Percentiles rank a stretch among this genome's conserved stretches.
These are phyloP conservation scores for Saccharomycopsis sp. DNA, from an alignment of 805 yeast genomes.

Conservation along the genomic window DNA sequence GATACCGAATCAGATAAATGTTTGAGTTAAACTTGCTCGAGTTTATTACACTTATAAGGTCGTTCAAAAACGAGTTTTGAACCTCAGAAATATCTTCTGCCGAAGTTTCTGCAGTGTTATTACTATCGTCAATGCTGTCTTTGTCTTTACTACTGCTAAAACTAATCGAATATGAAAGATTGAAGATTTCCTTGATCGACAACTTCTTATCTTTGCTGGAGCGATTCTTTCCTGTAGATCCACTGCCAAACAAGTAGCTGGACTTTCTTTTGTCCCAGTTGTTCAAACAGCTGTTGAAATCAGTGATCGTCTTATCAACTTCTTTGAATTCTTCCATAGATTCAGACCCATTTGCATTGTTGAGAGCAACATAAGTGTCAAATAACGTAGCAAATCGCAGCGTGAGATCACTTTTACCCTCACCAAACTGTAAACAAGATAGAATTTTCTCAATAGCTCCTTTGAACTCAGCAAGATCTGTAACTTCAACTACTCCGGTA, in stretches of 20 bases:
- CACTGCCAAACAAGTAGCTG: constrained; percentile 2
- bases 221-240: neutral
- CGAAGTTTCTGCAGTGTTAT: neutral
- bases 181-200: constrained; percentile 2
- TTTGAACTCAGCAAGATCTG: neutral
- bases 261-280: constrained; percentile 15
- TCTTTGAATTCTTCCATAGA: neutral
- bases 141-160: neutral
- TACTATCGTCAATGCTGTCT: neutral
- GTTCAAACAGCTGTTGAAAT: constrained; percentile 8
- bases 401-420: neutral
- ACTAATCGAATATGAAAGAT: neutral
- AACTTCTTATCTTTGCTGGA: neutral
- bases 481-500: constrained; percentile 7
- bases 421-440: neutral
- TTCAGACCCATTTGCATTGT: constrained; percentile 7
- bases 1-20: constrained; percentile 14
- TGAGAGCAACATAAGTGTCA: neutral
- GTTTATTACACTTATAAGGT: constrained; percentile 3
- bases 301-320: neutral
- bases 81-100: neutral
- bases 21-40: constrained; percentile 5
- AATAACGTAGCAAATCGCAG: neutral
- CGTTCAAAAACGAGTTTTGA: neutral
- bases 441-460: constrained; percentile 11